A percentile compares a stretch with the other conserved stretches of the same genome.
phyloP scores from a whole-genome alignment of 306 rosid species.

The Sindora glabra region DNA sequence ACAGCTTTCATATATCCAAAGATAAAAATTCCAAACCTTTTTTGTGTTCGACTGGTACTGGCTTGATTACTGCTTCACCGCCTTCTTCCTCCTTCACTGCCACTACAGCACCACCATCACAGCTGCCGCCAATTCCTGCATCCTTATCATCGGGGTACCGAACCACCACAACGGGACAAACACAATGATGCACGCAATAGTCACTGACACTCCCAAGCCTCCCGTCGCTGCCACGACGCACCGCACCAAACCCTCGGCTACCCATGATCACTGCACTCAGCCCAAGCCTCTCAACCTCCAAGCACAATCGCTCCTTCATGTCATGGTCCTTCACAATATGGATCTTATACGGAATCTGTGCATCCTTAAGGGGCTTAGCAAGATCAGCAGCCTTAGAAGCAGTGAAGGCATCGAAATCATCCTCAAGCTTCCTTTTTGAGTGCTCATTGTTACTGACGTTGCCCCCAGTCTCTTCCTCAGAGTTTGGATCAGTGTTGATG shows the following conservation, averaged over 20 bases:
- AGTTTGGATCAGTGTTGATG: slow-evolving; percentile 35
- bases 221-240: slow-evolving; percentile 70
- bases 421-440: slow-evolving; percentile 53
- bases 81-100: slow-evolving; percentile 32
- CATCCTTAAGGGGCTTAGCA: slow-evolving; percentile 64
- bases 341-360: slow-evolving; percentile 94
- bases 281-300: slow-evolving; percentile 93
- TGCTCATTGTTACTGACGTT: slow-evolving; percentile 16
- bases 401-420: slow-evolving; percentile 85
- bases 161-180: slow-evolving; percentile 91
- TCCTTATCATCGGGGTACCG: slow-evolving; percentile 86
- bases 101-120: slow-evolving; percentile 18
- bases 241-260: slow-evolving; percentile 90
- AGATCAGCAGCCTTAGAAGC: slow-evolving; percentile 71
- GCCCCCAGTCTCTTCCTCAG: slow-evolving; percentile 18
- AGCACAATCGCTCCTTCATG: slow-evolving; percentile 86
- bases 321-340: slow-evolving; percentile 98
- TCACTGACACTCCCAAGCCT: slow-evolving; percentile 94
- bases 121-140: slow-evolving; percentile 4
- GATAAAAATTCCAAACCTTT: slow-evolving; percentile 46
- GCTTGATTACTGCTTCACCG: slow-evolving; percentile 33
- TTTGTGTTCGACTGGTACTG: slow-evolving; percentile 22
- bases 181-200: slow-evolving; percentile 92
- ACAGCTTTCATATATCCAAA: not conserved
- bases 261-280: slow-evolving; percentile 97